phyloP scores from a whole-genome alignment of 2,329 filamentous ascomycete genomes.

The Byssothecium circinans region DNA sequence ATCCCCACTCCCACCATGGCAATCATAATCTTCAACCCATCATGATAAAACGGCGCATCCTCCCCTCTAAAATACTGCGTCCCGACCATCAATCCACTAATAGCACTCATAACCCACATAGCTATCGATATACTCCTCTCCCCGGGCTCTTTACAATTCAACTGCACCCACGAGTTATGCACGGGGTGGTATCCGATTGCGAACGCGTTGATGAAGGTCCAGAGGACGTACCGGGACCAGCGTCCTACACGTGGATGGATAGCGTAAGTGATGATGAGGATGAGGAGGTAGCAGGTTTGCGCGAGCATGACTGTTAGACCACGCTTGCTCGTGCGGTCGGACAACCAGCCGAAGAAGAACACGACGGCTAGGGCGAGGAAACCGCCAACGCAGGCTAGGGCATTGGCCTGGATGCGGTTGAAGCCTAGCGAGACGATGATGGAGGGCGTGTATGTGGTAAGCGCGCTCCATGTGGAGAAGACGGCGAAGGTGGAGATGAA shows the following conservation, averaged over 20 bases:
- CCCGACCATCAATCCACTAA: constrained; percentile 54
- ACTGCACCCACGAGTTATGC: constrained; percentile 57
- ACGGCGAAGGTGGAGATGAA: constrained; percentile 55
- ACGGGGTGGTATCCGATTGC: constrained; percentile 58
- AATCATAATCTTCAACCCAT: constrained; percentile 51
- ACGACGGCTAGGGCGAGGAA: constrained; percentile 53
- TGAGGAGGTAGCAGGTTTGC: constrained; percentile 50
- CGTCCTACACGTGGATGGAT: constrained; percentile 50
- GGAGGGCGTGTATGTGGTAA: constrained; percentile 56
- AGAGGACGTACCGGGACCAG: constrained; percentile 55
- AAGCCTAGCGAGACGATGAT: constrained; percentile 51
- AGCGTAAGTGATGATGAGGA: constrained; percentile 46
- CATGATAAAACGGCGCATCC: constrained; percentile 51
- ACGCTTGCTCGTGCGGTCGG: constrained; percentile 50
- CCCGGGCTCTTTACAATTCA: constrained; percentile 52
- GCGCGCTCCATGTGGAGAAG: constrained; percentile 56
- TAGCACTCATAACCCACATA: constrained; percentile 57
- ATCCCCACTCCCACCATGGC: constrained; percentile 49
- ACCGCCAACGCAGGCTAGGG: constrained; percentile 47
- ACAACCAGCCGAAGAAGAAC: constrained; percentile 53
- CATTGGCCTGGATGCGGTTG: constrained; percentile 50
- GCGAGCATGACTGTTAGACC: constrained; percentile 50
- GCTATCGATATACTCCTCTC: constrained; percentile 56
- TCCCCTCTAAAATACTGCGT: constrained; percentile 53
- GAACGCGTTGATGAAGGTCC: constrained; percentile 55